Percentiles rank a stretch among this genome's conserved stretches.
These are phyloP conservation scores for Aspergillus sp. DNA, from an alignment of 2,329 filamentous ascomycete species.

Conservation along the genomic window DNA sequence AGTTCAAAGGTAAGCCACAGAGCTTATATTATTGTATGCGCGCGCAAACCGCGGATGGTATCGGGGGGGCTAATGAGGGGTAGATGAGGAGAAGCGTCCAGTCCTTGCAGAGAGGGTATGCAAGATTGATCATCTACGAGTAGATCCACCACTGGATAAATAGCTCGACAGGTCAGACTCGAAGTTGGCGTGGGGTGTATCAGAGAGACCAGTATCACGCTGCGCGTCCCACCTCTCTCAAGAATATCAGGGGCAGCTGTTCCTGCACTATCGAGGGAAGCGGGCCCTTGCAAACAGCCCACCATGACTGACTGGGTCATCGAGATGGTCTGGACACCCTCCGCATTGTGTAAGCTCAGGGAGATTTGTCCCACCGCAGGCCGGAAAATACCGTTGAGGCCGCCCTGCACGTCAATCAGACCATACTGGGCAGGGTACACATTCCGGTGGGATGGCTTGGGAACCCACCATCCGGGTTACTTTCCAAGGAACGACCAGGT, in stretches of 20 bases:
- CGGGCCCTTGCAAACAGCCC: conserved; percentile 1
- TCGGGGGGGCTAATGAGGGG: conserved; percentile 23
- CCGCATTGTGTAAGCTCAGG: neutral
- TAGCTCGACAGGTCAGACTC: neutral
- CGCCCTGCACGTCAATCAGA: neutral
- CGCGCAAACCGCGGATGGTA: neutral
- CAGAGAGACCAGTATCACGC: neutral
- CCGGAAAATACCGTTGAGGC: neutral
- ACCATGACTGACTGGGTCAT: neutral
- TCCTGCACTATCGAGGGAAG: neutral
- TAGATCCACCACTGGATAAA: neutral
- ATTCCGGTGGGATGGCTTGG: conserved; percentile 7
- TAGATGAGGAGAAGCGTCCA: conserved; percentile 16
- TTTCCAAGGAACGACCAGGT: neutral
- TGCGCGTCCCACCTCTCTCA: neutral
- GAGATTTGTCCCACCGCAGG: neutral
- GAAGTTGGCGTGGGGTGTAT: neutral
- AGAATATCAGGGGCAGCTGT: neutral
- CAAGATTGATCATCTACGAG: neutral
- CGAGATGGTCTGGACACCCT: neutral
- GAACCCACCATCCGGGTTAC: neutral
- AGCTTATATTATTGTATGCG: conserved; percentile 1
- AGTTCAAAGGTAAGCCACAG: conserved; percentile 1
- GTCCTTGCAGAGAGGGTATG: conserved; percentile 4
- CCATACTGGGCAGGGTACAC: neutral